Conservation (phyloP, 2,329 filamentous ascomycete genomes). For the Fusarium albidum region DNA sequence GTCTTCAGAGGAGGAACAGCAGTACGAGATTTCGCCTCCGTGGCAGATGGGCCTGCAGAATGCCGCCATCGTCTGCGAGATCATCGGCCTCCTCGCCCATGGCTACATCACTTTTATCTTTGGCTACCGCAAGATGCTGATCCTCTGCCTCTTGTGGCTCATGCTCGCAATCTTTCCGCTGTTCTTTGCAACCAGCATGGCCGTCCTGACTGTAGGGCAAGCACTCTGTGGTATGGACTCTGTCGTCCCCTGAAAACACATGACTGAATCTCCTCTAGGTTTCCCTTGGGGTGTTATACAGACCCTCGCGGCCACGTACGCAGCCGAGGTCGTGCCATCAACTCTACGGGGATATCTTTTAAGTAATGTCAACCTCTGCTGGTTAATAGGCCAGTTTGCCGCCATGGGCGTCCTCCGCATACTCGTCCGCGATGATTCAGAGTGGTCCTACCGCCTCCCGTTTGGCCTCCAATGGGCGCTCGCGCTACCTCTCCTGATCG, state of each 20-base stretch:
- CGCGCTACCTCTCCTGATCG: slow-evolving; percentile 47
- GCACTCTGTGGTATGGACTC: slow-evolving; percentile 40
- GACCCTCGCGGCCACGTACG: slow-evolving; percentile 50
- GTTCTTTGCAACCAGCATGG: slow-evolving; percentile 47
- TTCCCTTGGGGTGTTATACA: slow-evolving; percentile 48
- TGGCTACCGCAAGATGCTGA: slow-evolving; percentile 50
- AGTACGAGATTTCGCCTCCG: slow-evolving; percentile 43
- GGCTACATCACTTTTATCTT: slow-evolving; percentile 50
- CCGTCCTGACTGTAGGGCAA: slow-evolving; percentile 45
- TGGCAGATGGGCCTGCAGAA: slow-evolving; percentile 38
- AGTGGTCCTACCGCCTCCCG: slow-evolving; percentile 44
- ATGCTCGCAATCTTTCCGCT: slow-evolving; percentile 48
- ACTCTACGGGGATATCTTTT: slow-evolving; percentile 46
- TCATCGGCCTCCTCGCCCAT: slow-evolving; percentile 51
- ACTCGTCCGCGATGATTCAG: slow-evolving; percentile 40
- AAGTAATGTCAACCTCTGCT: slow-evolving; percentile 53
- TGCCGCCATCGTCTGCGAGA: slow-evolving; percentile 31
- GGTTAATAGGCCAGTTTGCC: slow-evolving; percentile 51
- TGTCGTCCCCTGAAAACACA: background rate
- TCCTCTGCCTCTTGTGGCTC: slow-evolving; percentile 46
- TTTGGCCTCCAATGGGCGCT: slow-evolving; percentile 54
- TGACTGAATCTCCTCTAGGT: slow-evolving; percentile 12
- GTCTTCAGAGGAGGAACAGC: slow-evolving; percentile 41
- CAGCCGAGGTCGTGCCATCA: slow-evolving; percentile 49
- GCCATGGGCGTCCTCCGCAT: slow-evolving; percentile 46